A percentile compares a stretch with the other conserved stretches of the same genome.
Evolutionary conservation across 2,329 filamentous ascomycete genomes (phyloP).

Genomic region (Xylaria sp.): DNA sequence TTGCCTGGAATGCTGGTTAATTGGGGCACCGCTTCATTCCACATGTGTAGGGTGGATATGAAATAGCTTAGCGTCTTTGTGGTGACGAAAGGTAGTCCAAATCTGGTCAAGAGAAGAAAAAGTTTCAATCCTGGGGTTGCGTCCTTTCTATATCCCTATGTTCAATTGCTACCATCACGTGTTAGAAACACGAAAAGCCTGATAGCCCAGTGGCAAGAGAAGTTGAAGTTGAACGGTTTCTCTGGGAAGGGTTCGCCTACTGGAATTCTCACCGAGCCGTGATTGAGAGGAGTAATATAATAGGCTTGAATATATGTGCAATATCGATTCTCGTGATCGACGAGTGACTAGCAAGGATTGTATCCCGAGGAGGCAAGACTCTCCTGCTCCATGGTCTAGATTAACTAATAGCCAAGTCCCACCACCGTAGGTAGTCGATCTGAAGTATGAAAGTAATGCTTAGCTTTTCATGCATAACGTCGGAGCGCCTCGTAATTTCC

Average conservation of each 20-base stretch:
- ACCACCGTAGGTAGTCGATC: not conserved
- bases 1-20: not conserved
- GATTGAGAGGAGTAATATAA: not conserved
- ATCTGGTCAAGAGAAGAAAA: not conserved
- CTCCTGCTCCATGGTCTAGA: too few relatives aligned
- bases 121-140: not conserved
- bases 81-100: not conserved
- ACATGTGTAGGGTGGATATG: not conserved
- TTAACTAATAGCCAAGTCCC: not conserved
- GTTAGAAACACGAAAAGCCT: not conserved
- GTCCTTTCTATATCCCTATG: not conserved
- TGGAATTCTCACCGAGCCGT: not conserved
- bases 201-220: not conserved
- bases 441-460: not conserved
- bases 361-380: not conserved
- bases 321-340: too few relatives aligned
- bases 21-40: not conserved
- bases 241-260: not conserved
- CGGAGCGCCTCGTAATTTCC: constrained; percentile 59
- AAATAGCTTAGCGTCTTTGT: not conserved
- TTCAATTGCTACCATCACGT: not conserved
- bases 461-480: constrained; percentile 40
- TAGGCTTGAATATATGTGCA: not conserved
- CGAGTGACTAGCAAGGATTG: not conserved
- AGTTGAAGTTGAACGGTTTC: not conserved